Percentiles rank a stretch among this genome's conserved stretches.
phyloP scores from a whole-genome alignment of 768 basidiomycete genomes.

The Lactifluus echinatus region DNA sequence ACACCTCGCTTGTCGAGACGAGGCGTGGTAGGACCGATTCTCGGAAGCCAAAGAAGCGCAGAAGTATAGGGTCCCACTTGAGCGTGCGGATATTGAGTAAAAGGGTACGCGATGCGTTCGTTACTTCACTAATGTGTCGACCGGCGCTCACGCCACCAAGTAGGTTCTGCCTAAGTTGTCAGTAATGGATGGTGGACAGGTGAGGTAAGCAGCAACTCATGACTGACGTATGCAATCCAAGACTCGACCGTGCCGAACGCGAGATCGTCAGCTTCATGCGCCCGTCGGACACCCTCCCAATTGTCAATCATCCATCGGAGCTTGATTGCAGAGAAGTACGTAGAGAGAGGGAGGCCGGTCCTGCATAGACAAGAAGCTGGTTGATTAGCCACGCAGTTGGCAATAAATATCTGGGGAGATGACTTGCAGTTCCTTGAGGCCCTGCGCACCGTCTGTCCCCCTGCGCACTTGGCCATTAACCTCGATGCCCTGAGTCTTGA shows the following conservation, averaged over 20 bases:
- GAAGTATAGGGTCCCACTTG: constrained; percentile 72
- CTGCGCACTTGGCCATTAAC: constrained; percentile 59
- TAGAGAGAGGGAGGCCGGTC: constrained; percentile 90
- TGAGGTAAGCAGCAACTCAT: neutral
- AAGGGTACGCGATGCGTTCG: constrained; percentile 95
- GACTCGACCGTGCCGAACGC: constrained; percentile 95
- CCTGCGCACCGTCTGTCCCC: constrained; percentile 58
- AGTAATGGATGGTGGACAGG: neutral
- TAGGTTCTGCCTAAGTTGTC: constrained; percentile 47
- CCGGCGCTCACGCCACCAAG: constrained; percentile 65
- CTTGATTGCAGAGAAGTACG: constrained; percentile 97
- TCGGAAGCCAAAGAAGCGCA: constrained; percentile 82
- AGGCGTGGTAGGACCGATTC: constrained; percentile 73
- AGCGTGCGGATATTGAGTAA: constrained; percentile 78
- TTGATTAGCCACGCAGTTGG: neutral
- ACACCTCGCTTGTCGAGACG: constrained; percentile 88
- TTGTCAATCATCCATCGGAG: constrained; percentile 96
- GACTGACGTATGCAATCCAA: constrained; percentile 79
- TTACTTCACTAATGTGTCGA: constrained; percentile 84
- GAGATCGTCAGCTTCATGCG: constrained; percentile 74
- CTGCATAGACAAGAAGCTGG: constrained; percentile 33
- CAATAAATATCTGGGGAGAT: neutral
- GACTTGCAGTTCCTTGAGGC: constrained; percentile 59
- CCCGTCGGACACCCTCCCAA: constrained; percentile 60
- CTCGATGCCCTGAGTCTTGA: constrained; percentile 68